Evolutionary conservation across 805 yeast genomes (phyloP).

Genomic region (Clavispora phyllophila): DNA sequence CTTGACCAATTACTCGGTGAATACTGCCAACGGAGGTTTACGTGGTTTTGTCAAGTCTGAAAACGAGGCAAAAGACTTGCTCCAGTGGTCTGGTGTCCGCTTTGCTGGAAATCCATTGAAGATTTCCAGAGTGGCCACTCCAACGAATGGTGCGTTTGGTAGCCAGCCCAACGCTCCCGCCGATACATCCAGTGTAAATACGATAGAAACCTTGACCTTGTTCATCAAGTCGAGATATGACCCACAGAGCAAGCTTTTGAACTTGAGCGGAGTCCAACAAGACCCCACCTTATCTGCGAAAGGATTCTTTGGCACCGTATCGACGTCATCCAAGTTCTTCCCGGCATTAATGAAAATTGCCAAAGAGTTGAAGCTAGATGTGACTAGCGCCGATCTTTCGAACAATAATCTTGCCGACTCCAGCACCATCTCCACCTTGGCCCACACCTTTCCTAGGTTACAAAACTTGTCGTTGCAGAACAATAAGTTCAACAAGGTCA

Average conservation of each 20-base stretch:
- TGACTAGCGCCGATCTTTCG: slow-evolving; percentile 69
- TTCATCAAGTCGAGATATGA: slow-evolving; percentile 68
- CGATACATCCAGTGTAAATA: slow-evolving; percentile 22
- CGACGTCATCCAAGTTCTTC: slow-evolving; percentile 75
- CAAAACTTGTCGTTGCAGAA: slow-evolving; percentile 76
- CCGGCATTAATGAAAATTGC: slow-evolving; percentile 87
- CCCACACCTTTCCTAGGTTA: slow-evolving; percentile 69
- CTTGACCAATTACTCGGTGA: slow-evolving; percentile 49
- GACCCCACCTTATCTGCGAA: slow-evolving; percentile 56
- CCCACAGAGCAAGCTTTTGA: slow-evolving; percentile 57
- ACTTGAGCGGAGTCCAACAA: slow-evolving; percentile 57
- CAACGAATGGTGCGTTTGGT: slow-evolving; percentile 9
- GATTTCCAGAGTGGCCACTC: slow-evolving; percentile 35
- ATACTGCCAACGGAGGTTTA: slow-evolving; percentile 45
- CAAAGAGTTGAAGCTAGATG: slow-evolving; percentile 44
- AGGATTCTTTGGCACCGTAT: slow-evolving; percentile 60
- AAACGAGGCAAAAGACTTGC: slow-evolving; percentile 54
- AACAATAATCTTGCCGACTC: slow-evolving; percentile 58
- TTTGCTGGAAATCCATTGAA: slow-evolving; percentile 72
- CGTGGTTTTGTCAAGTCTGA: slow-evolving; percentile 53
- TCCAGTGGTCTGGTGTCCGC: slow-evolving; percentile 66
- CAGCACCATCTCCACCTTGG: slow-evolving; percentile 52
- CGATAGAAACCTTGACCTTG: slow-evolving; percentile 57
- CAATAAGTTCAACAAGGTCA: slow-evolving; percentile 58
- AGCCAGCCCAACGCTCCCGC: slow-evolving; percentile 1